A percentile compares a stretch with the other conserved stretches of the same genome.
Conservation (phyloP, 768 basidiomycete genomes). For the Clavulina sp. region DNA sequence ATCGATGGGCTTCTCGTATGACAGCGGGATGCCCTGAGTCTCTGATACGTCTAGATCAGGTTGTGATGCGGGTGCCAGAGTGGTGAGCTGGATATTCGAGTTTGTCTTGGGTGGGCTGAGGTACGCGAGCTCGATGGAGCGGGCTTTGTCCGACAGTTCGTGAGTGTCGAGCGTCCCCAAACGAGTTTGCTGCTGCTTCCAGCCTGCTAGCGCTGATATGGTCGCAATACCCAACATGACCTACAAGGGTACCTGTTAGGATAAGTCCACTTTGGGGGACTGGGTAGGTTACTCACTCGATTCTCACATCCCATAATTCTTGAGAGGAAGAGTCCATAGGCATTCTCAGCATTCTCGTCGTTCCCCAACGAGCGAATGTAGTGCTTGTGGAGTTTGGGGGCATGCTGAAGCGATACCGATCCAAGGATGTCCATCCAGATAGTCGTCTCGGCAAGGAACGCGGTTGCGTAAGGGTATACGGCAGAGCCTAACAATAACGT, state of each 20-base stretch:
- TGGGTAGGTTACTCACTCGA: slow-evolving; percentile 24
- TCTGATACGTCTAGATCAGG: too few relatives aligned
- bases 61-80: slow-evolving; percentile 29
- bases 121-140: slow-evolving; percentile 13
- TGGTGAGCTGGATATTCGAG: not conserved
- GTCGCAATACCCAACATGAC: slow-evolving; percentile 56
- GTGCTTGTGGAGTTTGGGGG: not conserved
- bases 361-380: not conserved
- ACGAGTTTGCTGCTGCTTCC: slow-evolving; percentile 32
- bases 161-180: slow-evolving; percentile 33
- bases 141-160: slow-evolving; percentile 37
- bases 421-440: not conserved
- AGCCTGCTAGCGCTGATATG: slow-evolving; percentile 42
- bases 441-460: not conserved
- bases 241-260: not conserved
- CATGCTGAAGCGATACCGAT: not conserved
- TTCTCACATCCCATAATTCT: slow-evolving; percentile 69
- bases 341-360: not conserved
- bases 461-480: not conserved
- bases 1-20: slow-evolving; percentile 14
- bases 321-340: not conserved
- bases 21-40: slow-evolving; percentile 17
- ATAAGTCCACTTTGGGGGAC: not conserved
- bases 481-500: not conserved
- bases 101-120: not conserved